These are phyloP conservation scores for Solanum commersonii DNA, from an alignment of 257 asterid species.

Conservation along the genomic window DNA sequence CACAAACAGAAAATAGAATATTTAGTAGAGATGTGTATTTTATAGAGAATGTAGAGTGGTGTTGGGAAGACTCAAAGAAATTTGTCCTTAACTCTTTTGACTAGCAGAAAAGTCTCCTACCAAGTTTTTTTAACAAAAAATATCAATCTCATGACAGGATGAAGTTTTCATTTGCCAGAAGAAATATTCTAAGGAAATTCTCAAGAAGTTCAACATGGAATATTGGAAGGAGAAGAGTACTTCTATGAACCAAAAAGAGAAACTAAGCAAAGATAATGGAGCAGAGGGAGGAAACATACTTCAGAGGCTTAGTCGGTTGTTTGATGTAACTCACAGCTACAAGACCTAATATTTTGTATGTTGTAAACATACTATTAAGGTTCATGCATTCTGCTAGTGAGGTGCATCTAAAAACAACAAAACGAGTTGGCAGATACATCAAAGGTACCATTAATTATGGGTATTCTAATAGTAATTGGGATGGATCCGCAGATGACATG, in stretches of 20 bases:
- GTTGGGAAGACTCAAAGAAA: too few species aligned
- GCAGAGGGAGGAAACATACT: background rate
- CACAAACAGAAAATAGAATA: too few species aligned
- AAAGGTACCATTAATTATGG: background rate
- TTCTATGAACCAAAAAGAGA: background rate
- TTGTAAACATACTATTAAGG: background rate
- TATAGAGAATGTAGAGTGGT: too few species aligned
- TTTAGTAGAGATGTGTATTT: too few species aligned
- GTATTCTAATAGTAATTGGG: background rate
- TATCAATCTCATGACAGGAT: background rate
- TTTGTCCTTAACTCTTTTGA: too few species aligned
- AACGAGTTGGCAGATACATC: background rate
- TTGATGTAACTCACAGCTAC: background rate
- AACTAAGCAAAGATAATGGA: background rate
- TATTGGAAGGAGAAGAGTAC: background rate
- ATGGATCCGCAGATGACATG: background rate
- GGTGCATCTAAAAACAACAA: background rate
- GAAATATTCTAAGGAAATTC: background rate
- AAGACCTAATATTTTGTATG: background rate
- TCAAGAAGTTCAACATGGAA: background rate
- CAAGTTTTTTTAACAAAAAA: too few species aligned
- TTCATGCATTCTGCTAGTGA: background rate
- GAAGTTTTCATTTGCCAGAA: background rate
- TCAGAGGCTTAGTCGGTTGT: background rate
- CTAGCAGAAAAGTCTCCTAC: too few species aligned